phyloP scores from a whole-genome alignment of 306 rosid species.

The Amphicarpaea edgeworthii region DNA sequence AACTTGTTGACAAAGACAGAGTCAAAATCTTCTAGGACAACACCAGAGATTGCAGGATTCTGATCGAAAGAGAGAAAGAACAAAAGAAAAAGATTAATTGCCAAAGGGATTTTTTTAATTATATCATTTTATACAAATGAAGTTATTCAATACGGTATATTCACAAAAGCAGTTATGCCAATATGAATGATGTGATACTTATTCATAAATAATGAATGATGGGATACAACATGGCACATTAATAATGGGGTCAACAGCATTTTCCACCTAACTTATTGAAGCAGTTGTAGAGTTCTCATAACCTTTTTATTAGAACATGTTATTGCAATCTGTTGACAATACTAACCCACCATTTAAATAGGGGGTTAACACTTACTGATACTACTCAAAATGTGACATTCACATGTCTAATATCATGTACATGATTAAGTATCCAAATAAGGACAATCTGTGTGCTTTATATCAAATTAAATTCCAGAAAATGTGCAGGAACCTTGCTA shows the following conservation, averaged over 20 bases:
- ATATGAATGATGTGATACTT: neutral
- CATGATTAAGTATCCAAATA: conserved; percentile 31
- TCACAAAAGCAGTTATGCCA: conserved; percentile 27
- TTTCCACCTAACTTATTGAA: neutral
- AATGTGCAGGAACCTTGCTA: neutral
- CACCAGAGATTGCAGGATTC: conserved; percentile 69
- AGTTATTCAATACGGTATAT: conserved; percentile 25
- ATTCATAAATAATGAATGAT: neutral
- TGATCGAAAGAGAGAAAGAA: conserved; percentile 36
- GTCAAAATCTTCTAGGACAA: conserved; percentile 88
- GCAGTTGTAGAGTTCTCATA: neutral
- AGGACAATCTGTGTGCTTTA: neutral
- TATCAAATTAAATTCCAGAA: conserved; percentile 22
- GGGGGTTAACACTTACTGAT: conserved; percentile 16
- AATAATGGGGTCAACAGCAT: conserved; percentile 8
- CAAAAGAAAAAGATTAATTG: conserved; percentile 28
- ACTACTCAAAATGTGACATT: conserved; percentile 10
- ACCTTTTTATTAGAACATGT: neutral
- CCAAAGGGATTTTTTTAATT: neutral
- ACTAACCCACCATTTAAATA: conserved; percentile 35
- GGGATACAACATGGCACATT: conserved; percentile 5
- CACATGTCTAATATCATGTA: conserved; percentile 7
- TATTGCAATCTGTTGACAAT: conserved; percentile 2
- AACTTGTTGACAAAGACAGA: conserved; percentile 75
- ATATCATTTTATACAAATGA: conserved; percentile 36